These are phyloP conservation scores for Apiotrichum porosum DNA, from an alignment of 1,284 basidiomycete genomes.

Conservation along the genomic window DNA sequence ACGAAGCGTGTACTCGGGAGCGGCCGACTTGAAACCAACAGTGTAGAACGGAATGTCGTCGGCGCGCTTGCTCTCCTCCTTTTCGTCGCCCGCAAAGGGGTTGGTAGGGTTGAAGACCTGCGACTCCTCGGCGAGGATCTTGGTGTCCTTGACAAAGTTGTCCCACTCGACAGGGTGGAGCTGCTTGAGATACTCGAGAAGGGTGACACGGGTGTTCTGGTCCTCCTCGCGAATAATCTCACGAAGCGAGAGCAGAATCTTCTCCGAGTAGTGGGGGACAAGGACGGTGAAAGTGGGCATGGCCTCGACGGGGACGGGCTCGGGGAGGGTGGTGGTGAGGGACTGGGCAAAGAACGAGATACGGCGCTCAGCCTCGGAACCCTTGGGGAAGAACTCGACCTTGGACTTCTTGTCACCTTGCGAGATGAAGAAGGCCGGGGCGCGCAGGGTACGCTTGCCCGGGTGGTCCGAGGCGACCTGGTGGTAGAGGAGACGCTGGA, in stretches of 20 bases:
- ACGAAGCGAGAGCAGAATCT: conserved; percentile 85
- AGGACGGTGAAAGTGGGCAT: conserved; percentile 97
- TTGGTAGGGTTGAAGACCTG: conserved; percentile 68
- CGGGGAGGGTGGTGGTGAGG: conserved; percentile 80
- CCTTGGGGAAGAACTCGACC: conserved; percentile 87
- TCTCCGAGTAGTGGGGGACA: conserved; percentile 93
- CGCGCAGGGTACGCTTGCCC: conserved; percentile 78
- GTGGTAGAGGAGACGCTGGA: conserved; percentile 89
- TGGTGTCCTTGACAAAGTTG: conserved; percentile 99
- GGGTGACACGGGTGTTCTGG: conserved; percentile 87
- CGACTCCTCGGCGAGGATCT: conserved; percentile 95
- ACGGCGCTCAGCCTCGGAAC: conserved; percentile 86
- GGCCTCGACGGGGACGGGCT: conserved; percentile 84
- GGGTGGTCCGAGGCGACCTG: conserved; percentile 79
- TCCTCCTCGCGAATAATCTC: conserved; percentile 97
- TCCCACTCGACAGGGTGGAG: conserved; percentile 98
- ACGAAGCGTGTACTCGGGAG: conserved; percentile 95
- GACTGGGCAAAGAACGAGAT: conserved; percentile 97
- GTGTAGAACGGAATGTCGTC: conserved; percentile 98
- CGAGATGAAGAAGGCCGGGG: conserved; percentile 90
- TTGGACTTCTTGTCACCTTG: conserved; percentile 69
- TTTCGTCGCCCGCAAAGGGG: conserved; percentile 76
- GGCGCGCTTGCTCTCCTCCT: conserved; percentile 68
- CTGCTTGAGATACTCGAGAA: conserved; percentile 96
- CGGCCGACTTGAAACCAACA: conserved; percentile 98